Base-by-base conservation (phyloP, 2,329 filamentous ascomycete species). In the Fusarium buxicola region DNA sequence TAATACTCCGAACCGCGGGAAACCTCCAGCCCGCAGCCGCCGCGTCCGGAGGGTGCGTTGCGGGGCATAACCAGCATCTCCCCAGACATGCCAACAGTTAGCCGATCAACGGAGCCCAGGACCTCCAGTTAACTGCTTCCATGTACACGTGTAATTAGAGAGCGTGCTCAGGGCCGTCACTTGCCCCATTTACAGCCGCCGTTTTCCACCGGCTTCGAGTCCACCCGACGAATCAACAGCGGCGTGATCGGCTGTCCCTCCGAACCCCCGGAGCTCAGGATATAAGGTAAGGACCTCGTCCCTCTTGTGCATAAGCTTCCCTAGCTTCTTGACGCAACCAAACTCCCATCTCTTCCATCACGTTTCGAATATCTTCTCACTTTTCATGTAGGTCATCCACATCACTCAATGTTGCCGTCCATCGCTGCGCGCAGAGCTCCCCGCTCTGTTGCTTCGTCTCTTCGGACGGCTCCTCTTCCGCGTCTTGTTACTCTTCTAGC, bases 41-140 rank as follows among this genome's bases (percentile, higher is more conserved):
- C 51, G 63, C 58, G 30, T 54, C 59, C 59, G 63, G 63, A 66
- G 63, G 55, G 56, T 45, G 51, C 39, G 56, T 24, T 62, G 63
- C 59, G 63, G 63, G 63, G 63, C 48, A 34, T 30, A 34, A n/a
- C 46, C 9, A 18, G 32, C 31, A 13, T 25, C 43, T 49, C 45
- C 39, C 35, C 60, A 50, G 54, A 35, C 27, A 34, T 36, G 34
- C 39, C 46, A 39, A 30, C 27, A 55, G 54, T 57, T 57, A 64
- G 65, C 65, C 65, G 65, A 66, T 68, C 56, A 64, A 69, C 65
- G 65, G 65, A 68, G 65, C 65, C 32, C 53, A 51, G 39, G 18
- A 54, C 51, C 36, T 49, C 48, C 49, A 47, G 60, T 57, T 45
- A 39, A 45, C 60, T 64, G 45, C 46, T 39, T 36, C 15, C 7